Percentiles rank a stretch among this genome's conserved stretches.
These are phyloP conservation scores for Sporothrix phasma DNA, from an alignment of 2,329 filamentous ascomycete species.

Conservation along the genomic window DNA sequence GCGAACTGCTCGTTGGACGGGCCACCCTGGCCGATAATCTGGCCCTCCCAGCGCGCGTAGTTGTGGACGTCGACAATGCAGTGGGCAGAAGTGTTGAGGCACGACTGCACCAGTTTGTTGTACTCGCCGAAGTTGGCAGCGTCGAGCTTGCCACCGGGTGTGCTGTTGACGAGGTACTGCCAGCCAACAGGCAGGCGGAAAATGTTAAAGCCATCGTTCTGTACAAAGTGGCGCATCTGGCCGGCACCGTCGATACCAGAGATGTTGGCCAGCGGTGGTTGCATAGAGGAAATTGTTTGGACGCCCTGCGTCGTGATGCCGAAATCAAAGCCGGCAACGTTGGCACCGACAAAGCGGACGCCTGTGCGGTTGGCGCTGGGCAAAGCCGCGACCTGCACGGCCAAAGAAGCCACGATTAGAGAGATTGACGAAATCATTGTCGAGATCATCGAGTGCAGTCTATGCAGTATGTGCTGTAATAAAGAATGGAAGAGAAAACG, in stretches of 20 bases:
- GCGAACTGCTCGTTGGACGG: slow-evolving; percentile 53
- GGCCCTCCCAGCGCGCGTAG: slow-evolving; percentile 50
- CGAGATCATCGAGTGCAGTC: not conserved
- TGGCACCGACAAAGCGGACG: slow-evolving; percentile 5
- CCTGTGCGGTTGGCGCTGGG: slow-evolving; percentile 4
- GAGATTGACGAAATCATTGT: slow-evolving; percentile 1
- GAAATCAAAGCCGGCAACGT: slow-evolving; percentile 39
- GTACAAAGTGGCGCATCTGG: slow-evolving; percentile 47
- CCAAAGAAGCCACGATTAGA: not conserved
- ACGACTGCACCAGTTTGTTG: slow-evolving; percentile 40
- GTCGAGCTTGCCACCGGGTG: slow-evolving; percentile 35
- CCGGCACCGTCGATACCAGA: slow-evolving; percentile 16
- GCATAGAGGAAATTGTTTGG: not conserved
- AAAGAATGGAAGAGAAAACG: not conserved
- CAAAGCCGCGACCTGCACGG: not conserved
- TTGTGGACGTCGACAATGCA: slow-evolving; percentile 46
- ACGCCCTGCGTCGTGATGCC: slow-evolving; percentile 27
- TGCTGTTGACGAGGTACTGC: slow-evolving; percentile 40
- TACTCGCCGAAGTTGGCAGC: slow-evolving; percentile 34
- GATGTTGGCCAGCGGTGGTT: not conserved
- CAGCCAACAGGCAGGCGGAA: slow-evolving; percentile 39
- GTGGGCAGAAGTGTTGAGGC: slow-evolving; percentile 35
- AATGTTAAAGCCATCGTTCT: slow-evolving; percentile 43
- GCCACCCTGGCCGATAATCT: slow-evolving; percentile 55
- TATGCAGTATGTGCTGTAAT: not conserved